These are phyloP conservation scores for Pestalotiopsis sp. DNA, from an alignment of 2,329 filamentous ascomycete species.

Conservation along the genomic window DNA sequence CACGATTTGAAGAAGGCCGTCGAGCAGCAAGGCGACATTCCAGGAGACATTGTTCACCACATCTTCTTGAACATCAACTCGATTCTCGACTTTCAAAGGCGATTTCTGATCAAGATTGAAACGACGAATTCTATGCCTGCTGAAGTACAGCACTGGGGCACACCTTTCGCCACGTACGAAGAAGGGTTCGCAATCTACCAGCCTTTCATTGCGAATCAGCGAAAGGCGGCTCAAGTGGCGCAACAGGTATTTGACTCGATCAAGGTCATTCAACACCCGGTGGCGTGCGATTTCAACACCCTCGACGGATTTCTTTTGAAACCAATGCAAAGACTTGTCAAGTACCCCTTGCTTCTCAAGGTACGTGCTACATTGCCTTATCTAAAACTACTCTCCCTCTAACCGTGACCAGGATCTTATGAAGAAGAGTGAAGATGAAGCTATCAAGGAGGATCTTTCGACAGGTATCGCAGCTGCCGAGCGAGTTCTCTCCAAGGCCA, in stretches of 20 bases:
- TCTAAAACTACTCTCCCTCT: slow-evolving; percentile 19
- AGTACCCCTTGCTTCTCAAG: slow-evolving; percentile 89
- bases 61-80: slow-evolving; percentile 97
- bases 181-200: slow-evolving; percentile 92
- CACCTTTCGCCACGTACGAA: slow-evolving; percentile 83
- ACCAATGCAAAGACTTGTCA: slow-evolving; percentile 92
- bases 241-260: slow-evolving; percentile 88
- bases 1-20: slow-evolving; percentile 90
- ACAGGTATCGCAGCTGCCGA: slow-evolving; percentile 81
- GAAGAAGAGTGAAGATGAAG: slow-evolving; percentile 76
- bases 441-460: slow-evolving; percentile 71
- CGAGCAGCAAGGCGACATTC: slow-evolving; percentile 84
- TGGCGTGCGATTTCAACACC: slow-evolving; percentile 85
- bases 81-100: slow-evolving; percentile 91
- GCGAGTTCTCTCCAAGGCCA: slow-evolving; percentile 80
- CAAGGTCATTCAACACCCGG: slow-evolving; percentile 71
- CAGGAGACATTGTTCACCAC: slow-evolving; percentile 87
- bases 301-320: slow-evolving; percentile 93
- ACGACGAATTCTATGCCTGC: slow-evolving; percentile 86
- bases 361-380: slow-evolving; percentile 45
- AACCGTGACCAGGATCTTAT: slow-evolving; percentile 69
- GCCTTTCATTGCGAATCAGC: slow-evolving; percentile 95
- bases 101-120: slow-evolving; percentile 94
- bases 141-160: slow-evolving; percentile 86
- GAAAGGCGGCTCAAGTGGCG: slow-evolving; percentile 84